These are phyloP conservation scores for Keithomyces neogunnii DNA, from an alignment of 2,329 filamentous ascomycete species.

Conservation along the genomic window DNA sequence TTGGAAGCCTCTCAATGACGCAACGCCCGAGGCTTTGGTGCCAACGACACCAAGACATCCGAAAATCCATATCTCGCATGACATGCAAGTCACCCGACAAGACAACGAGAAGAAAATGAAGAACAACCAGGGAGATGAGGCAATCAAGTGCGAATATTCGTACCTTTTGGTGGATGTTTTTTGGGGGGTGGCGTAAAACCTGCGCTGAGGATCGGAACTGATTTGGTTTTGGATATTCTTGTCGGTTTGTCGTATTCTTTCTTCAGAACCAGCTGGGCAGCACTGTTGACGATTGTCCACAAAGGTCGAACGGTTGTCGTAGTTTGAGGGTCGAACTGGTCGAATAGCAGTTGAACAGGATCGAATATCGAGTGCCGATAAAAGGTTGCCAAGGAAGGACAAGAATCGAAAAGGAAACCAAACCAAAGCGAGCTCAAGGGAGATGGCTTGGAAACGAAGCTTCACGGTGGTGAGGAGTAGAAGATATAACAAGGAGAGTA, in stretches of 20 bases:
- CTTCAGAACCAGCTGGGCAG: constrained; percentile 16
- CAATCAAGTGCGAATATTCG: background rate
- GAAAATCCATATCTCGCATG: too few species aligned
- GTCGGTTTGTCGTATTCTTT: background rate
- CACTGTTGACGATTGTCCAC: constrained; percentile 4
- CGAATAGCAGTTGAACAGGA: background rate
- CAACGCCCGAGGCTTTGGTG: too few species aligned
- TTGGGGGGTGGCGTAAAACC: background rate
- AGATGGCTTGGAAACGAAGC: background rate
- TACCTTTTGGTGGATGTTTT: background rate
- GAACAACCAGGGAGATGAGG: too few species aligned
- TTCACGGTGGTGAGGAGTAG: background rate
- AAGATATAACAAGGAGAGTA: constrained; percentile 5
- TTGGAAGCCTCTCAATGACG: background rate
- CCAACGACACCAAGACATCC: too few species aligned
- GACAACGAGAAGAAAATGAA: too few species aligned
- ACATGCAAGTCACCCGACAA: too few species aligned
- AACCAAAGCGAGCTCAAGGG: background rate
- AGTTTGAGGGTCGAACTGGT: background rate
- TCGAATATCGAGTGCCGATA: background rate
- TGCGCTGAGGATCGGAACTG: background rate
- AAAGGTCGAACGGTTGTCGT: background rate
- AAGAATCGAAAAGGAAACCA: background rate
- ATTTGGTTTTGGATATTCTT: background rate
- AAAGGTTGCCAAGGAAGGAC: background rate